These are phyloP conservation scores for Closterium sp. DNA, from an alignment of 139 green algal species.

Conservation along the genomic window DNA sequence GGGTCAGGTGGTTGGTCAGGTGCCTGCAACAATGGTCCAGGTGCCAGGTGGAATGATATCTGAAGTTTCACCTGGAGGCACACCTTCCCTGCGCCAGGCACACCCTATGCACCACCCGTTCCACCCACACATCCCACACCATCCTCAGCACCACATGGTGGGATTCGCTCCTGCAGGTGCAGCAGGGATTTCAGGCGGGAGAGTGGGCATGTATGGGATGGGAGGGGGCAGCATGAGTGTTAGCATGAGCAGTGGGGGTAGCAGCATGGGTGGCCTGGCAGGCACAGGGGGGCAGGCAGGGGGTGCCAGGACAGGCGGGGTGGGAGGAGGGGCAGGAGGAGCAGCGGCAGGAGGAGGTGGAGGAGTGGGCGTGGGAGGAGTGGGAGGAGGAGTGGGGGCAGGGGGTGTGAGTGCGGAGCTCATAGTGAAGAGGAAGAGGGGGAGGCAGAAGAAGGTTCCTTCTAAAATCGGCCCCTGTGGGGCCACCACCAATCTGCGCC, in stretches of 20 bases:
- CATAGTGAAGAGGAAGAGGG: conserved; percentile 1
- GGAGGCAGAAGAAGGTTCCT: neutral
- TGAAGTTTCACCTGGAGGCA: neutral
- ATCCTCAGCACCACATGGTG: neutral
- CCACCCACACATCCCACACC: too few relatives aligned
- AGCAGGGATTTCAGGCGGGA: neutral
- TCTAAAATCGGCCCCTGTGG: neutral
- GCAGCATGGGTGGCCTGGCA: neutral
- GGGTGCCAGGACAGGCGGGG: neutral
- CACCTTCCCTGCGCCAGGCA: neutral
- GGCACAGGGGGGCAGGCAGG: too few relatives aligned
- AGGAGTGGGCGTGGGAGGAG: neutral
- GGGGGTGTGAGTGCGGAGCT: neutral
- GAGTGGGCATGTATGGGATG: neutral
- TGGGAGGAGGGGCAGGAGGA: neutral
- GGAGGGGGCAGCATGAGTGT: neutral
- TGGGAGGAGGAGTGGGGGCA: neutral
- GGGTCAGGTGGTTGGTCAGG: neutral
- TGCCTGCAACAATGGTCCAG: neutral
- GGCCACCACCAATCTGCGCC: neutral
- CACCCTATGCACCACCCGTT: neutral
- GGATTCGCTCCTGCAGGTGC: neutral
- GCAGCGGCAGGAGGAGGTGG: neutral
- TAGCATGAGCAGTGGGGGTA: neutral
- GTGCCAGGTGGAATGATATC: neutral